Evolutionary conservation across 2,329 filamentous ascomycete species (phyloP).

Genomic region (Phialophora verrucosa): DNA sequence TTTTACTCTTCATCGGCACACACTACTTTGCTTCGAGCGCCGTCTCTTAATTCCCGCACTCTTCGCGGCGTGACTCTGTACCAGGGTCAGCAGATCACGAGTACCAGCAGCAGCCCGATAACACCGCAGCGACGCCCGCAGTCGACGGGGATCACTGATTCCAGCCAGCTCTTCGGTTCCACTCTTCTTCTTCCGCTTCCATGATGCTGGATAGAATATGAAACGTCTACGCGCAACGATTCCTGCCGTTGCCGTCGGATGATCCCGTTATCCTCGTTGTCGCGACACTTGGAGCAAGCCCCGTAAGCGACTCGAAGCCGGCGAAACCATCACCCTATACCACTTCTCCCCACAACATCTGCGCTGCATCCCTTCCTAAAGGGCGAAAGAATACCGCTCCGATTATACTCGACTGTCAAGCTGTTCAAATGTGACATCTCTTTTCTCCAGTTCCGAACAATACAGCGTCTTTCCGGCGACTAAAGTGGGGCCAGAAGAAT

Average conservation of each 20-base stretch:
- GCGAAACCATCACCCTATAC: conserved; percentile 10
- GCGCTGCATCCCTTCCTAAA: conserved; percentile 3
- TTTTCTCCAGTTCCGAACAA: conserved; percentile 19
- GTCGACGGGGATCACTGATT: conserved; percentile 9
- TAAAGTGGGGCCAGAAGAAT: conserved; percentile 34
- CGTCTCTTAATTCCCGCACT: conserved; percentile 9
- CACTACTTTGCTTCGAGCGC: background rate
- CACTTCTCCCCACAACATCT: background rate
- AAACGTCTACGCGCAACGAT: conserved; percentile 26
- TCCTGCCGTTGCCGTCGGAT: conserved; percentile 14
- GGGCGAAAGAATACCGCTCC: conserved; percentile 1
- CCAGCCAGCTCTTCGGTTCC: background rate
- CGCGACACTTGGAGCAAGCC: conserved; percentile 29
- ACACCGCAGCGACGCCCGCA: conserved; percentile 12
- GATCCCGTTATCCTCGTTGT: conserved; percentile 23
- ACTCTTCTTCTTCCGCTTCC: background rate
- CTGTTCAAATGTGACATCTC: conserved; percentile 29
- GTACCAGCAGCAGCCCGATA: conserved; percentile 22
- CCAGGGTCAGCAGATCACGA: conserved; percentile 13
- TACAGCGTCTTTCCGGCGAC: conserved; percentile 24
- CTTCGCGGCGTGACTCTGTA: conserved; percentile 3
- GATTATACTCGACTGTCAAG: background rate
- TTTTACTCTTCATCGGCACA: conserved; percentile 8
- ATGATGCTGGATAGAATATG: conserved; percentile 24
- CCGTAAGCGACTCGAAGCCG: conserved; percentile 21